These are phyloP conservation scores for Fomitiporia mediterranea DNA, from an alignment of 1,284 basidiomycete genomes.

Conservation along the genomic window DNA sequence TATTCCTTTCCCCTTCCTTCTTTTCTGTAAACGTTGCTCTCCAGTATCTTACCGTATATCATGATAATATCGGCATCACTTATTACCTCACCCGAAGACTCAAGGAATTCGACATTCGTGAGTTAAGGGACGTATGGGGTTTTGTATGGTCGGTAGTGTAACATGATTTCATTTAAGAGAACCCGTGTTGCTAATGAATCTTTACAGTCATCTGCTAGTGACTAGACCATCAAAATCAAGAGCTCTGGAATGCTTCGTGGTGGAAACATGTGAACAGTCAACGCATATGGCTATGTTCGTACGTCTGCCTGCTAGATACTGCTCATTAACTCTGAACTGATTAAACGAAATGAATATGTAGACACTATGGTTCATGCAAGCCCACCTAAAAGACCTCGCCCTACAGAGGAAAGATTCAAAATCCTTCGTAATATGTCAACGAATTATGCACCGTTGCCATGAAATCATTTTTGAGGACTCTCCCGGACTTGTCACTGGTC, in stretches of 20 bases:
- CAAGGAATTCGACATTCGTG: conserved; percentile 68
- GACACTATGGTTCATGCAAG: conserved; percentile 99
- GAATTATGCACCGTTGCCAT: conserved; percentile 90
- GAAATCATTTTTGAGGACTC: conserved; percentile 95
- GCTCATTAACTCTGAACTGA: background rate
- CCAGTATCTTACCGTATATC: conserved; percentile 83
- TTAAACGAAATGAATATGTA: conserved; percentile 29
- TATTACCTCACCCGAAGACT: conserved; percentile 90
- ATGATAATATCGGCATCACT: conserved; percentile 92
- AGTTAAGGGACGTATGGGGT: conserved; percentile 93
- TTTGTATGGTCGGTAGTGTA: conserved; percentile 81
- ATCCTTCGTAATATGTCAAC: conserved; percentile 90
- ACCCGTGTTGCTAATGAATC: background rate
- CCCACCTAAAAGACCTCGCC: conserved; percentile 84
- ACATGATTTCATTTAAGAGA: too few relatives aligned
- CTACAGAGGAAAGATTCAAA: conserved; percentile 58
- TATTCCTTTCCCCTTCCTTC: conserved; percentile 86
- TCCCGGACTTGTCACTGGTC: conserved; percentile 56
- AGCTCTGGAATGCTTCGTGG: conserved; percentile 88
- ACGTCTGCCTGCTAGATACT: conserved; percentile 36
- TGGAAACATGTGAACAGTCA: conserved; percentile 81
- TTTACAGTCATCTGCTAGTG: conserved; percentile 84
- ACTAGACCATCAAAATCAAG: conserved; percentile 86
- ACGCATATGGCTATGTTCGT: conserved; percentile 93
- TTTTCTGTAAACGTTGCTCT: conserved; percentile 91